Conservation (phyloP, 2,329 filamentous ascomycete species). For the Colletotrichum incanum region DNA sequence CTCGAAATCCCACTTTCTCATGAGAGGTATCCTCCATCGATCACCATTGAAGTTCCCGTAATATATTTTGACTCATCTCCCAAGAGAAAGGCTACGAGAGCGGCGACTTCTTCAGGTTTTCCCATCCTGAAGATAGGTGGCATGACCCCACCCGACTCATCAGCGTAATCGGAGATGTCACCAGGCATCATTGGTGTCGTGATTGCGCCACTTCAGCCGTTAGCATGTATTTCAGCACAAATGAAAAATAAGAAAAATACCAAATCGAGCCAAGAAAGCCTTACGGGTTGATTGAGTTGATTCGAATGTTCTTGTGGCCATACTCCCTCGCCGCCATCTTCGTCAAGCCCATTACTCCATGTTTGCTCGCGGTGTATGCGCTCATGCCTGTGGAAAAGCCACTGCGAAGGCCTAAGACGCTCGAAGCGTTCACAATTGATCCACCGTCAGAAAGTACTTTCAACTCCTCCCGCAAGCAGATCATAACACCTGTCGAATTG, state of each 20-base stretch:
- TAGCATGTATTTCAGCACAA: no score
- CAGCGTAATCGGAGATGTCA: background rate
- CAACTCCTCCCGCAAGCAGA: slow-evolving; percentile 50
- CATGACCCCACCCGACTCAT: background rate
- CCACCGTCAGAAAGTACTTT: slow-evolving; percentile 55
- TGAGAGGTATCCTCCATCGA: background rate
- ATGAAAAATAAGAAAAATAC: no score
- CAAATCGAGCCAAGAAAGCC: no score
- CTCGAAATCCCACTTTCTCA: no score
- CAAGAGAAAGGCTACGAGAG: slow-evolving; percentile 47
- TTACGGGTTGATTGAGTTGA: slow-evolving; percentile 28
- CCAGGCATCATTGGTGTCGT: slow-evolving; percentile 12
- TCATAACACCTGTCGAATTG: slow-evolving; percentile 49
- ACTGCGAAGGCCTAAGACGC: background rate
- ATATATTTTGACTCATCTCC: slow-evolving; percentile 48
- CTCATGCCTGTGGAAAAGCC: background rate
- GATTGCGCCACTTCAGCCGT: background rate
- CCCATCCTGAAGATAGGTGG: slow-evolving; percentile 46
- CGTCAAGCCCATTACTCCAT: slow-evolving; percentile 22
- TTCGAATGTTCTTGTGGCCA: background rate
- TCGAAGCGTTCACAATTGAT: slow-evolving; percentile 62
- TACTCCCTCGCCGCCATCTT: slow-evolving; percentile 17
- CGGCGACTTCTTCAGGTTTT: slow-evolving; percentile 47
- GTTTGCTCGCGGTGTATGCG: slow-evolving; percentile 18
- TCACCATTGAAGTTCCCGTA: slow-evolving; percentile 30